Evolutionary conservation across 1,284 basidiomycete genomes (phyloP).

Genomic region (Baeospora myosura): DNA sequence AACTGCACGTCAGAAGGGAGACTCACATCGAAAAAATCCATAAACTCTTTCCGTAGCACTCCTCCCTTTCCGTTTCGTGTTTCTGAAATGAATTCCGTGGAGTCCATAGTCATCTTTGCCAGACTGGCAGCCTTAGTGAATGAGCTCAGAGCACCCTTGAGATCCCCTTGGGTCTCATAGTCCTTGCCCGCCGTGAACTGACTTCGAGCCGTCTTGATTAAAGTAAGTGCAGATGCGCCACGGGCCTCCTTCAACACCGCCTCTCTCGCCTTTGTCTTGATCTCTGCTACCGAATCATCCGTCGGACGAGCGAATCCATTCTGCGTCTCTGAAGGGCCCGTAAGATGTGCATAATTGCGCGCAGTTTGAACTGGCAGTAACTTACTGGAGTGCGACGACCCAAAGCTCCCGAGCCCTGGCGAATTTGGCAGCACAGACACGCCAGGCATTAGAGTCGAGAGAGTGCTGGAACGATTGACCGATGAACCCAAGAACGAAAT

Average conservation of each 20-base stretch:
- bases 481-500: no score
- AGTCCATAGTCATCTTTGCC: conserved; percentile 48
- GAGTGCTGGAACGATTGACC: no score
- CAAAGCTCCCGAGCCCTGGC: conserved; percentile 24
- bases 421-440: conserved; percentile 27
- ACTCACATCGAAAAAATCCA: conserved; percentile 53
- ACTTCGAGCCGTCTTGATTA: conserved; percentile 53
- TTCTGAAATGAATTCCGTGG: conserved; percentile 48
- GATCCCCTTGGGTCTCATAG: conserved; percentile 47
- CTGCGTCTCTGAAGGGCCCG: conserved; percentile 19
- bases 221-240: conserved; percentile 45
- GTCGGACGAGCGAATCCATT: conserved; percentile 19
- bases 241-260: conserved; percentile 44
- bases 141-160: conserved; percentile 49
- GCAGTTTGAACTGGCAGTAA: conserved; percentile 17
- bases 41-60: conserved; percentile 47
- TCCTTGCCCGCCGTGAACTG: conserved; percentile 45
- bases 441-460: conserved; percentile 30
- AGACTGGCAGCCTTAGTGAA: conserved; percentile 56
- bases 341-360: conserved; percentile 14
- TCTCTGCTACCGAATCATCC: conserved; percentile 46
- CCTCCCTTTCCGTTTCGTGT: conserved; percentile 37
- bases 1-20: conserved; percentile 9
- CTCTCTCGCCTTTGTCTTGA: conserved; percentile 57
- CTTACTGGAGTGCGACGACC: conserved; percentile 18